Percentiles rank a stretch among this genome's conserved stretches.
Conservation (phyloP, 495 filamentous ascomycete genomes). For the Neohortaea acidophila region DNA sequence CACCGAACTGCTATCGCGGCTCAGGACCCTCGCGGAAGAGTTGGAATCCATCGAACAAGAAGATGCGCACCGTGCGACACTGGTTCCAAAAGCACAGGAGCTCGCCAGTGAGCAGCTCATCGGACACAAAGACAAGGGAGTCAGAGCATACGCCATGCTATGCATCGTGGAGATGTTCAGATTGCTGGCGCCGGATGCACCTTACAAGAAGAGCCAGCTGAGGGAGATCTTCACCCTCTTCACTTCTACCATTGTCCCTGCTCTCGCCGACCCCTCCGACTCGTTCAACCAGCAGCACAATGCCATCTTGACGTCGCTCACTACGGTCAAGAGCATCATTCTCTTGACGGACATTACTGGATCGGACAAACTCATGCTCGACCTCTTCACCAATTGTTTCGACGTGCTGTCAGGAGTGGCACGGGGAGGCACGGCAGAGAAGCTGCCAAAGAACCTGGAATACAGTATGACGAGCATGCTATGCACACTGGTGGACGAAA, state of each 20-base stretch:
- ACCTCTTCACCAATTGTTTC: slow-evolving; percentile 76
- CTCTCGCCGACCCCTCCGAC: slow-evolving; percentile 73
- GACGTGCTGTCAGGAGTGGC: slow-evolving; percentile 74
- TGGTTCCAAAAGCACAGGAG: slow-evolving; percentile 75
- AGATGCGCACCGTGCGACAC: slow-evolving; percentile 60
- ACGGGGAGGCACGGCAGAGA: slow-evolving; percentile 58
- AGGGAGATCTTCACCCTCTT: slow-evolving; percentile 94
- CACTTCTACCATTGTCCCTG: slow-evolving; percentile 64
- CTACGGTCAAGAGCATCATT: slow-evolving; percentile 85
- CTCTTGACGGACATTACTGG: slow-evolving; percentile 81
- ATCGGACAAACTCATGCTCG: slow-evolving; percentile 56
- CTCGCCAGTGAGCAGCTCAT: slow-evolving; percentile 69
- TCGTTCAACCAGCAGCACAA: slow-evolving; percentile 87
- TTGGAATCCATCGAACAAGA: slow-evolving; percentile 79
- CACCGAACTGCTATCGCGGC: slow-evolving; percentile 61
- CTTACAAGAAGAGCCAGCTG: slow-evolving; percentile 75
- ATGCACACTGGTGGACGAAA: slow-evolving; percentile 75
- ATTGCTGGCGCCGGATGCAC: slow-evolving; percentile 88
- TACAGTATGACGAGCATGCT: slow-evolving; percentile 80
- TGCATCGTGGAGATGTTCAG: slow-evolving; percentile 90
- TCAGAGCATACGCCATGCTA: slow-evolving; percentile 72
- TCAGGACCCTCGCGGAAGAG: slow-evolving; percentile 70
- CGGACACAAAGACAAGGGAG: slow-evolving; percentile 80
- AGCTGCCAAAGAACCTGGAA: slow-evolving; percentile 77
- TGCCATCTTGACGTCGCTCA: slow-evolving; percentile 74